These are phyloP conservation scores for Handroanthus guayacan DNA, from an alignment of 257 asterid genomes.

Conservation along the genomic window DNA sequence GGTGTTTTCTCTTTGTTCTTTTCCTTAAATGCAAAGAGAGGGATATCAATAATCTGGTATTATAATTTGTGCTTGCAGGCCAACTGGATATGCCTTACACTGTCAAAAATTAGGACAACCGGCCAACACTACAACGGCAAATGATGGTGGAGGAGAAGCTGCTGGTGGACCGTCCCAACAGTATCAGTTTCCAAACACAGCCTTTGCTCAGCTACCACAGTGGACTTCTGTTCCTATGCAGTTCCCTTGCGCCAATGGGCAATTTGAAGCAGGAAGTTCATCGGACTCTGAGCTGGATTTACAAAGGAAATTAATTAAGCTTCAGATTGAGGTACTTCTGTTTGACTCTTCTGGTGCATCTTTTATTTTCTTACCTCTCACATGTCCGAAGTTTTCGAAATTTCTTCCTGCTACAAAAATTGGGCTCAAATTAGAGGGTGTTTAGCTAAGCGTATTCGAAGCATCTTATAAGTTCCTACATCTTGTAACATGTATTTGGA, in stretches of 20 bases:
- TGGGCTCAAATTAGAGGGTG: neutral
- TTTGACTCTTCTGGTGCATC: slow-evolving; percentile 24
- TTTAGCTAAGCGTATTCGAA: no score
- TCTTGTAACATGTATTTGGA: no score
- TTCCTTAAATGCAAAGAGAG: slow-evolving; percentile 16
- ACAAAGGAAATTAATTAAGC: slow-evolving; percentile 61
- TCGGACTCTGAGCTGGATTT: slow-evolving; percentile 55
- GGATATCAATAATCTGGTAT: slow-evolving; percentile 14
- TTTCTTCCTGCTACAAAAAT: neutral
- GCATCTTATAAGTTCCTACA: no score
- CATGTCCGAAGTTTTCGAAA: slow-evolving; percentile 6
- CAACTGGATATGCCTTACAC: slow-evolving; percentile 49
- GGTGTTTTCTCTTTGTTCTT: neutral
- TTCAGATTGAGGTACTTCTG: slow-evolving; percentile 78
- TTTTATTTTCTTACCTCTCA: slow-evolving; percentile 1
- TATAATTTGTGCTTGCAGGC: slow-evolving; percentile 35
- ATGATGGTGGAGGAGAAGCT: slow-evolving; percentile 40
- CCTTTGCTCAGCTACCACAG: slow-evolving; percentile 44
- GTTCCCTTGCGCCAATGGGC: slow-evolving; percentile 38
- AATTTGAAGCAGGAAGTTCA: slow-evolving; percentile 42
- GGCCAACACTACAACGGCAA: slow-evolving; percentile 34
- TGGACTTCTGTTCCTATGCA: slow-evolving; percentile 36
- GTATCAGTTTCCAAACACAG: slow-evolving; percentile 40
- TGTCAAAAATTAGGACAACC: slow-evolving; percentile 40
- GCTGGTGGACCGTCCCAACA: slow-evolving; percentile 46